Evolutionary conservation across 257 asterid genomes (phyloP), one percentile per base, ranked within the genome.

Genomic region (Nicotiana undulata): DNA sequence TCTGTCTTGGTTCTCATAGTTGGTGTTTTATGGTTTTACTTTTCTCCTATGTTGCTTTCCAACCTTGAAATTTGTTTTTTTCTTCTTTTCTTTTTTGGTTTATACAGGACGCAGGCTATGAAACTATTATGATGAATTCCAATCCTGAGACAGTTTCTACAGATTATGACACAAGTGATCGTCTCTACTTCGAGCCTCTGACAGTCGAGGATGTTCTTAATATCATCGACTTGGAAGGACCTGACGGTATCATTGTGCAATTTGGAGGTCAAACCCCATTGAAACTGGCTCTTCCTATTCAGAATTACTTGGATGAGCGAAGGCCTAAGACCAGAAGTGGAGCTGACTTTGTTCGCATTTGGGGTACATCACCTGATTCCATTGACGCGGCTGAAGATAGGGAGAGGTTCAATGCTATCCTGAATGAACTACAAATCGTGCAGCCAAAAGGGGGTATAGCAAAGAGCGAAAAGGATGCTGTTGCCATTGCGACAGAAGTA

Each of bases 381-480:
- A 95, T 95, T 51, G 99, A 95, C 60, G 99, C 99, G 15, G 97
- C 99, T 17, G 99, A 95, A 90, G 99, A 93, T 83, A 84, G 98
- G 80, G 89, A 95, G 86, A 85, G 98, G 80, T 95, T 92, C 85
- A 95, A 92, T 68, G 92, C 92, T 28, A 95, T 95, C 87, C 79
- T 93, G 70, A 87, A 87, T 0, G 99, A 95, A 75, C 84, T 95
- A 61, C 85, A 91, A 65, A 95, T 95, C 40, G 97, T 91, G 87
- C 98, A 95, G 87, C 98, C 99, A 2, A 88, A 88, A 82, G 99
- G 99, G 74, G 99, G 99, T 55, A 93, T 95, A 6, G 96, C 99
- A 24, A 93, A 88, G 89, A 93, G 97, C 20, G 96, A 93, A 56
- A 81, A 83, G 51, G 97, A 93, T 46, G 99, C 99, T 53, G 94